Percentiles rank a stretch among this genome's conserved stretches.
Evolutionary conservation across 768 basidiomycete species (phyloP).

Genomic region (Russula compacta): DNA sequence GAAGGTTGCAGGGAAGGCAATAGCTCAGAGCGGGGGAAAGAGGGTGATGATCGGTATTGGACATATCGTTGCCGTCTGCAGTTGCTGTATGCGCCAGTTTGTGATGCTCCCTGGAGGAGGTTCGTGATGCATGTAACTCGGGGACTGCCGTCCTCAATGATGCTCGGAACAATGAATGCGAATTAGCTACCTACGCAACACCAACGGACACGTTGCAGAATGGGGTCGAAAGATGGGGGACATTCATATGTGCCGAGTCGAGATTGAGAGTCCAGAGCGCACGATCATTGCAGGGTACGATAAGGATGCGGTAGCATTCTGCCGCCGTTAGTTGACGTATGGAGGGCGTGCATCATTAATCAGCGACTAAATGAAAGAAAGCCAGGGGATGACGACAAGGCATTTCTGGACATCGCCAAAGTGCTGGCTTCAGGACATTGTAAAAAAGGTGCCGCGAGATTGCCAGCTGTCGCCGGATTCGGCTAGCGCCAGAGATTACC

Average conservation of each 20-base stretch:
- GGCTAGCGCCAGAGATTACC: not conserved
- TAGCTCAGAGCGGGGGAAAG: too few species aligned
- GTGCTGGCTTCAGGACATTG: not conserved
- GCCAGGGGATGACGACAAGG: slow-evolving; percentile 8
- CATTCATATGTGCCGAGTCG: not conserved
- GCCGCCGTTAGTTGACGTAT: not conserved
- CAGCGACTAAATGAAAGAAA: slow-evolving; percentile 3
- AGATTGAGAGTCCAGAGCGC: slow-evolving; percentile 8
- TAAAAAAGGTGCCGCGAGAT: not conserved
- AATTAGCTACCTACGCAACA: not conserved
- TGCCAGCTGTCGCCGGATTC: not conserved
- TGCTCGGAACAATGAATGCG: not conserved
- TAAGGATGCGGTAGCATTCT: not conserved
- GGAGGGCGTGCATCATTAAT: slow-evolving; percentile 1
- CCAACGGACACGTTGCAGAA: not conserved
- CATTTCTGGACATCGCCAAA: not conserved
- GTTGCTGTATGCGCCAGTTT: not conserved
- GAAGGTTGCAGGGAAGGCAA: not conserved
- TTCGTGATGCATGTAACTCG: not conserved
- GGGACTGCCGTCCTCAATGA: not conserved
- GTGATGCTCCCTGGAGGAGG: not conserved
- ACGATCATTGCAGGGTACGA: not conserved
- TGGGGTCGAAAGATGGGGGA: slow-evolving; percentile 5
- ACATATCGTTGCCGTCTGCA: not conserved
- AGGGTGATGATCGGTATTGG: not conserved